Percentiles rank a stretch among this genome's conserved stretches.
Evolutionary conservation across 306 rosid genomes (phyloP).

Genomic region (Clitoria ternatea): DNA sequence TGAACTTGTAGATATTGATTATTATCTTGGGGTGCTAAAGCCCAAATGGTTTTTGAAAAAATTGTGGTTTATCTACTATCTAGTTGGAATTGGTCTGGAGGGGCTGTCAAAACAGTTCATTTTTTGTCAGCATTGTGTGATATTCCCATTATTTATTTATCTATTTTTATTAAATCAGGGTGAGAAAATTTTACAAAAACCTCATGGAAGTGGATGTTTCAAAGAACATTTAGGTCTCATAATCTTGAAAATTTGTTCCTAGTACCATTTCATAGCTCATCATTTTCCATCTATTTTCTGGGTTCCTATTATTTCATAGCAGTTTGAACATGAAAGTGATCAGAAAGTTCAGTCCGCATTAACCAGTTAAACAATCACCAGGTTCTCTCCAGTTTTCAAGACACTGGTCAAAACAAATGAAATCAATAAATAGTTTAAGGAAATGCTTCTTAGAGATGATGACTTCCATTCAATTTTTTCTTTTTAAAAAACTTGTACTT

Average conservation of each 20-base stretch:
- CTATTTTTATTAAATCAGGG: not conserved
- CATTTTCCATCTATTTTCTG: not conserved
- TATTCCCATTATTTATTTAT: not conserved
- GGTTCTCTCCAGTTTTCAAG: not conserved
- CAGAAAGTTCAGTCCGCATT: not conserved
- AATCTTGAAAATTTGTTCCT: not conserved
- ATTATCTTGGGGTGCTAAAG: not conserved
- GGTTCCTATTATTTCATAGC: not conserved
- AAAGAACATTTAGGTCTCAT: not conserved
- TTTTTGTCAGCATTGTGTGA: not conserved
- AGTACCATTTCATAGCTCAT: not conserved
- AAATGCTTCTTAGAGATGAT: not conserved
- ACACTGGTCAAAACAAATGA: not conserved
- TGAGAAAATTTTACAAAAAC: slow-evolving; percentile 1
- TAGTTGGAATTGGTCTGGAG: not conserved
- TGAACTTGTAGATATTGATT: not conserved
- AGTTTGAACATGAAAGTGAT: not conserved
- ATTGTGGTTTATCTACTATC: not conserved
- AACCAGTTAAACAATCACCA: not conserved
- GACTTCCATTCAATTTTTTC: not conserved
- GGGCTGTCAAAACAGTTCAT: not conserved
- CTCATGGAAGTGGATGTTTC: not conserved
- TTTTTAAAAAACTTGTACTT: not conserved
- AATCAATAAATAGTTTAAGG: not conserved
- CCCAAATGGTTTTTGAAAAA: not conserved